Percentiles rank a stretch among this genome's conserved stretches.
Evolutionary conservation across 2,329 filamentous ascomycete genomes (phyloP).

Genomic region (Immersiporthe knoxdaviesiana): DNA sequence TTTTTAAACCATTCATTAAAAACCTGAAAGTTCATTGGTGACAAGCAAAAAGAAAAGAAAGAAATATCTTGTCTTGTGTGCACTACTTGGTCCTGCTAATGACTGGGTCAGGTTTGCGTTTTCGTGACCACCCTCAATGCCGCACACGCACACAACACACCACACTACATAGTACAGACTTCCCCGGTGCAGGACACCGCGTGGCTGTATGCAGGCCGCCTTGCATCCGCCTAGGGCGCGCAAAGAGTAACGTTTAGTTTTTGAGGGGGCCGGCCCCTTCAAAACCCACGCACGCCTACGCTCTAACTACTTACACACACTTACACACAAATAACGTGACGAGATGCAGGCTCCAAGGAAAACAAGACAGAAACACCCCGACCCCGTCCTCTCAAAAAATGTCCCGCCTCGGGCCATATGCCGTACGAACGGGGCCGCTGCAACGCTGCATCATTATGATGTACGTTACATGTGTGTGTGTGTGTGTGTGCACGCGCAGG

Average conservation of each 20-base stretch:
- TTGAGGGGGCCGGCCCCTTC: too few species aligned
- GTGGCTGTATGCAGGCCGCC: slow-evolving; percentile 9
- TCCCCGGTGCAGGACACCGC: slow-evolving; percentile 1
- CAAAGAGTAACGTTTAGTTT: not conserved
- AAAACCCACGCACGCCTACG: too few species aligned
- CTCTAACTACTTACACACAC: not conserved
- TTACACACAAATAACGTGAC: not conserved
- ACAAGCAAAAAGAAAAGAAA: not conserved
- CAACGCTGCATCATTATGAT: not conserved
- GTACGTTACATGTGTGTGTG: not conserved
- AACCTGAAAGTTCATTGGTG: not conserved
- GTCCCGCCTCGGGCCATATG: not conserved
- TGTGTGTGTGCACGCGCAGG: not conserved
- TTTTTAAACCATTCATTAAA: not conserved
- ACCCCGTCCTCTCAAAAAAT: not conserved
- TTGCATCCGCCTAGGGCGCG: slow-evolving; percentile 11
- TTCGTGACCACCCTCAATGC: not conserved
- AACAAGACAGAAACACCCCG: not conserved
- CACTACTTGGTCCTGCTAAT: not conserved
- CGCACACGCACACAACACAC: not conserved
- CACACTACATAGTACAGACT: not conserved
- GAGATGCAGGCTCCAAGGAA: slow-evolving; percentile 5
- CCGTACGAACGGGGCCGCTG: not conserved
- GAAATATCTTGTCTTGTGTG: not conserved
- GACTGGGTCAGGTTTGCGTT: not conserved